Conservation (phyloP, 495 filamentous ascomycete genomes). For the Aspergillus steynii region DNA sequence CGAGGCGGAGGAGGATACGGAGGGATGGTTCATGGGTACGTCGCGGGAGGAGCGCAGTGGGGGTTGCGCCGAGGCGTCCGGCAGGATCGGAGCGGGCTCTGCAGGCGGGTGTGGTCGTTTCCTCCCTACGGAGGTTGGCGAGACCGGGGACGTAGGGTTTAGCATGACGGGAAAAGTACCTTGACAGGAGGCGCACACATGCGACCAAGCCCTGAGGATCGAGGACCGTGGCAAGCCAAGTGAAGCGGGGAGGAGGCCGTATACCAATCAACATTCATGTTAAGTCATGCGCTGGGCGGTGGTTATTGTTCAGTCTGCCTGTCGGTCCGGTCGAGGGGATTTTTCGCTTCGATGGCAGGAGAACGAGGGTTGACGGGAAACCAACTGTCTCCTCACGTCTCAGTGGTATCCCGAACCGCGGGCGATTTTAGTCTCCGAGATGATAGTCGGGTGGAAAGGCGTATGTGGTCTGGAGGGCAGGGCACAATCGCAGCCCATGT, state of each 20-base stretch:
- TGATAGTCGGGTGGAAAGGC: slow-evolving; percentile 14
- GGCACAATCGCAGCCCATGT: slow-evolving; percentile 26
- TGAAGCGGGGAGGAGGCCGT: slow-evolving; percentile 9
- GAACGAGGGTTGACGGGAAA: slow-evolving; percentile 1
- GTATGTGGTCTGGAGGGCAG: slow-evolving; percentile 19
- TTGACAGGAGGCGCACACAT: slow-evolving; percentile 27
- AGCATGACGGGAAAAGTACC: slow-evolving; percentile 37
- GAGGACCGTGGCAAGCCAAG: slow-evolving; percentile 22
- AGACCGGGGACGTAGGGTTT: slow-evolving; percentile 36
- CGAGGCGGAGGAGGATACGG: slow-evolving; percentile 24
- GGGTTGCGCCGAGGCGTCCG: slow-evolving; percentile 15
- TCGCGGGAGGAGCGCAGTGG: slow-evolving; percentile 15
- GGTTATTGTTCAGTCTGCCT: not conserved
- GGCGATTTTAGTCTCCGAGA: slow-evolving; percentile 15
- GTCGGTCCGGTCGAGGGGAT: not conserved
- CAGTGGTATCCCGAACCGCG: slow-evolving; percentile 14
- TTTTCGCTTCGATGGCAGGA: slow-evolving; percentile 4
- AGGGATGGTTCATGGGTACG: slow-evolving; percentile 19
- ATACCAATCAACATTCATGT: slow-evolving; percentile 37
- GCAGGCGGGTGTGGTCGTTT: slow-evolving; percentile 43
- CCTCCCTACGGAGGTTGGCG: slow-evolving; percentile 39
- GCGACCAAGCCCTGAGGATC: slow-evolving; percentile 41
- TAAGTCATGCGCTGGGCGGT: slow-evolving; percentile 24
- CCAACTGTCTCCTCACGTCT: slow-evolving; percentile 15
- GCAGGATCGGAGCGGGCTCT: slow-evolving; percentile 23